phyloP scores from a whole-genome alignment of 768 basidiomycete genomes.

The Heimioporus sp. region DNA sequence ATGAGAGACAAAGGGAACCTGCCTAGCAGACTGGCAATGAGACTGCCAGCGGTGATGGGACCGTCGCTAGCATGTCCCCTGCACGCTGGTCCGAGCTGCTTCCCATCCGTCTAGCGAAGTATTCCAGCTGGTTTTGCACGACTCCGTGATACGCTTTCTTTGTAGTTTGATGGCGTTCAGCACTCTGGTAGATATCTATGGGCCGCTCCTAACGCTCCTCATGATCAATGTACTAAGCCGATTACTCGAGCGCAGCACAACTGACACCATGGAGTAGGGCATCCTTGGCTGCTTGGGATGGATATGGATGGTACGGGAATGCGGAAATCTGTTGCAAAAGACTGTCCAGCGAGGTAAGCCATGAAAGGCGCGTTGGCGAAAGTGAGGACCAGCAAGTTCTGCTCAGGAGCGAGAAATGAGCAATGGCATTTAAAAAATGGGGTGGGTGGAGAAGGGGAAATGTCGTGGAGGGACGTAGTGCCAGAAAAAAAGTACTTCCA shows the following conservation, averaged over 20 bases:
- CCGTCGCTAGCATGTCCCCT: slow-evolving; percentile 37
- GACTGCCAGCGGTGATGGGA: slow-evolving; percentile 77
- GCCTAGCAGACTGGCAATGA: slow-evolving; percentile 75
- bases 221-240: slow-evolving; percentile 65
- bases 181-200: slow-evolving; percentile 92
- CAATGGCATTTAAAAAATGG: slow-evolving; percentile 66
- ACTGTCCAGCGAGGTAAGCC: slow-evolving; percentile 79
- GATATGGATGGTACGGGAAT: slow-evolving; percentile 46
- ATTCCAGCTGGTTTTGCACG: slow-evolving; percentile 71
- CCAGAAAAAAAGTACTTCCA: no score
- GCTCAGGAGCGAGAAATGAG: slow-evolving; percentile 56
- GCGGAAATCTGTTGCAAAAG: slow-evolving; percentile 76
- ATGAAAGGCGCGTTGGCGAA: slow-evolving; percentile 66
- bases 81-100: slow-evolving; percentile 40
- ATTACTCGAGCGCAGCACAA: slow-evolving; percentile 58
- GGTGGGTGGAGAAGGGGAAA: slow-evolving; percentile 26
- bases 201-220: slow-evolving; percentile 67
- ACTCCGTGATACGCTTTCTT: slow-evolving; percentile 72
- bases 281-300: slow-evolving; percentile 43
- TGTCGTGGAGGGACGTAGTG: slow-evolving; percentile 11
- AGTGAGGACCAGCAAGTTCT: slow-evolving; percentile 52
- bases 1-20: no score
- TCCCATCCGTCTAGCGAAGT: slow-evolving; percentile 86
- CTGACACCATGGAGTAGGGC: slow-evolving; percentile 55
- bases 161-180: slow-evolving; percentile 70